A percentile compares a stretch with the other conserved stretches of the same genome.
Evolutionary conservation across 2,329 filamentous ascomycete genomes (phyloP).

Genomic region (Paraphaeosphaeria sporulosa): DNA sequence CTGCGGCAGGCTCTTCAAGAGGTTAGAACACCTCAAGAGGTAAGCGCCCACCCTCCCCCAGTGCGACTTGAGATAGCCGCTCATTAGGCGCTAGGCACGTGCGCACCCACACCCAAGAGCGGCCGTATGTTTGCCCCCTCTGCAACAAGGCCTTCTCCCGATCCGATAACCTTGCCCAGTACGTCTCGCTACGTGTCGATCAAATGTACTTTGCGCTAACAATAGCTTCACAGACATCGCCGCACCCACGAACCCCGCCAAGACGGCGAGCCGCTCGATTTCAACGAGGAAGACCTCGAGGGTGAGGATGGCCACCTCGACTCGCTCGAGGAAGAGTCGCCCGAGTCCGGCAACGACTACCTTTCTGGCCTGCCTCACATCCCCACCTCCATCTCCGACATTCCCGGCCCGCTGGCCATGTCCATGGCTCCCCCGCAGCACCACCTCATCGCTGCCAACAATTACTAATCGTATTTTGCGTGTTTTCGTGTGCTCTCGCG

Average conservation of each 20-base stretch:
- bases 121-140: constrained; percentile 95
- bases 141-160: constrained; percentile 99
- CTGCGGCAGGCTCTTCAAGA: constrained; percentile 96
- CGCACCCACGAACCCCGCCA: constrained; percentile 81
- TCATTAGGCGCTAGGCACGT: constrained; percentile 78
- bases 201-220: constrained; percentile 43
- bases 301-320: constrained; percentile 87
- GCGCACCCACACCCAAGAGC: constrained; percentile 98
- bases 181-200: constrained; percentile 50
- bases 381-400: constrained; percentile 43
- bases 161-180: constrained; percentile 99
- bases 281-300: constrained; percentile 85
- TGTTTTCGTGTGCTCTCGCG: constrained; percentile 24
- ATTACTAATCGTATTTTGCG: constrained; percentile 44
- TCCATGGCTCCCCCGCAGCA: constrained; percentile 52
- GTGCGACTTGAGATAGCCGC: constrained; percentile 57
- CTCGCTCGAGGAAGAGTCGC: constrained; percentile 79
- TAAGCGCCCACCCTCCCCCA: constrained; percentile 64
- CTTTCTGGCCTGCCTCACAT: constrained; percentile 39
- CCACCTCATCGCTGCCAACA: constrained; percentile 53
- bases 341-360: constrained; percentile 73
- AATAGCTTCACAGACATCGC: constrained; percentile 63
- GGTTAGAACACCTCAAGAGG: constrained; percentile 98
- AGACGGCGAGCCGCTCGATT: constrained; percentile 68
- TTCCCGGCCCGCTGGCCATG: constrained; percentile 46